Evolutionary conservation across 139 green algal genomes (phyloP).

Genomic region (Picochlorum sp.): DNA sequence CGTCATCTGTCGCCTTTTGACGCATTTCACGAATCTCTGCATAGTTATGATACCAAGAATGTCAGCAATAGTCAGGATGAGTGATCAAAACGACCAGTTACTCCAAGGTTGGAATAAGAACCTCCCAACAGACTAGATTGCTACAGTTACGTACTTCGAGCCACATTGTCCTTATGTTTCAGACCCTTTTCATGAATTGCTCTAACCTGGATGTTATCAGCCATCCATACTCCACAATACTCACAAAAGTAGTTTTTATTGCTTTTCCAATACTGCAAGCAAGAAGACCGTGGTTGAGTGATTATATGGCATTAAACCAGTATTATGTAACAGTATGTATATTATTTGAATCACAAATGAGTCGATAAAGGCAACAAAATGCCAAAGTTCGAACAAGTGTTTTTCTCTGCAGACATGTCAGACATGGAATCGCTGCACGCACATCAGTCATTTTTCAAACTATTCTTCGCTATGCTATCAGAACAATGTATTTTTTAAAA

Average conservation of each 20-base stretch:
- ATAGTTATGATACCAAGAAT: neutral
- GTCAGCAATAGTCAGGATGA: neutral
- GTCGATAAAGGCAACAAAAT: too few relatives aligned
- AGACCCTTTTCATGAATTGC: slow-evolving; percentile 41
- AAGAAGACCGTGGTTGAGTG: neutral
- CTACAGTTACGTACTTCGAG: slow-evolving; percentile 25
- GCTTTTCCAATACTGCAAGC: slow-evolving; percentile 12
- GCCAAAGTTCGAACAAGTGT: too few relatives aligned
- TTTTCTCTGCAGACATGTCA: too few relatives aligned
- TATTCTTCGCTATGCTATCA: too few relatives aligned
- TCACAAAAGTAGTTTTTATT: slow-evolving; percentile 42
- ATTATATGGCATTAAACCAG: neutral
- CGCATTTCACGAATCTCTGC: slow-evolving; percentile 46
- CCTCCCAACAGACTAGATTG: neutral
- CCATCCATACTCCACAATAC: slow-evolving; percentile 52
- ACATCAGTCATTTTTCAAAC: too few relatives aligned
- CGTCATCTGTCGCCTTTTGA: slow-evolving; percentile 22
- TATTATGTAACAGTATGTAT: too few relatives aligned
- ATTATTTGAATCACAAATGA: too few relatives aligned
- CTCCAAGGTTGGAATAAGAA: neutral
- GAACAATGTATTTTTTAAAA: too few relatives aligned
- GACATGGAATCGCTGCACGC: too few relatives aligned
- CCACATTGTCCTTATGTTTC: slow-evolving; percentile 45
- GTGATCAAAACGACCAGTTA: neutral
- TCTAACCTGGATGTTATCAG: slow-evolving; percentile 29